Conservation (phyloP, 140 eudicot species). For the Artemisia princeps region DNA sequence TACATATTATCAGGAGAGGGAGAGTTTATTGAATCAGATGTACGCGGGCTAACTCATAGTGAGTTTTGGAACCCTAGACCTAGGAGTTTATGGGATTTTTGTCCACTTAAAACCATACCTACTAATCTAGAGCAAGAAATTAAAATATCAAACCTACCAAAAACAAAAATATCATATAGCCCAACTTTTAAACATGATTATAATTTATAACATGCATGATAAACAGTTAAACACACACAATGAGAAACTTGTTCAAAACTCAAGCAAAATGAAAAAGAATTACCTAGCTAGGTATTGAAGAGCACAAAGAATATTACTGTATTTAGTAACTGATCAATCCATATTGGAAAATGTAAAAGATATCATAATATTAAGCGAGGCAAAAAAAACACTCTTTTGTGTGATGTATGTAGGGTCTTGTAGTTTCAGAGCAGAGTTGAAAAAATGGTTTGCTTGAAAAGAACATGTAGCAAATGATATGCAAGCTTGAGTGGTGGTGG, state of each 20-base stretch:
- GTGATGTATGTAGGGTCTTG: conserved; percentile 29
- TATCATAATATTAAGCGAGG: conserved; percentile 15
- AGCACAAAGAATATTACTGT: conserved; percentile 25
- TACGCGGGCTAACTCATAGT: too few relatives aligned
- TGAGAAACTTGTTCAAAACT: conserved; percentile 10
- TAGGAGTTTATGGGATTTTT: too few relatives aligned
- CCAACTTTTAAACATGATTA: conserved; percentile 21
- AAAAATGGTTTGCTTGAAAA: conserved; percentile 18
- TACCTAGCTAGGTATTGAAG: conserved; percentile 36
- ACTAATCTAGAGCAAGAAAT: not conserved
- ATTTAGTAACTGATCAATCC: conserved; percentile 16
- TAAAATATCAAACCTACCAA: conserved; percentile 1
- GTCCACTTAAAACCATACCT: not conserved
- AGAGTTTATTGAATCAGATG: too few relatives aligned
- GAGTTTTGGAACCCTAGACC: too few relatives aligned
- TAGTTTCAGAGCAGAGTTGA: conserved; percentile 15
- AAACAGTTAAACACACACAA: conserved; percentile 10
- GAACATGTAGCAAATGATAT: conserved; percentile 23
- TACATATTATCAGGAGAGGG: too few relatives aligned
- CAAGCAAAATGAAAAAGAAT: conserved; percentile 7
- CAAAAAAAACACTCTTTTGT: conserved; percentile 17
- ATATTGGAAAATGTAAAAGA: conserved; percentile 12
- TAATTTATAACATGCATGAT: too few relatives aligned
- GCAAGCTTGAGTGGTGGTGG: conserved; percentile 25
- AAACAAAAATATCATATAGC: not conserved